phyloP scores from a whole-genome alignment of 805 yeast genomes.

The Ogataea populi-albae region DNA sequence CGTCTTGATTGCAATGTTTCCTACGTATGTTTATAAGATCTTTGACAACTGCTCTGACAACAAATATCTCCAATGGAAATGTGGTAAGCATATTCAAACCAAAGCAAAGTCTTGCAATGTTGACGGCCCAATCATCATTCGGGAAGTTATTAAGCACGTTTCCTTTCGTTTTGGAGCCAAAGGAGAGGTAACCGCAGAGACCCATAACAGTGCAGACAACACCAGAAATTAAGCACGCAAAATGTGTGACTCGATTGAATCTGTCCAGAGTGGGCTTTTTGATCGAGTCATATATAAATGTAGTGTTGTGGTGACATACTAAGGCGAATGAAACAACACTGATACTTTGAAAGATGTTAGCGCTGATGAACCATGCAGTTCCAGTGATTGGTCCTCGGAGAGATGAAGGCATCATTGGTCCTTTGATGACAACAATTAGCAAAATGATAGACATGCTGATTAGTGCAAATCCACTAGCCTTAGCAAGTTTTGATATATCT shows the following conservation, averaged over 20 bases:
- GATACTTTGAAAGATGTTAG: conserved; percentile 79
- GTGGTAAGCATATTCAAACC: conserved; percentile 93
- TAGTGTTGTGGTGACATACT: conserved; percentile 93
- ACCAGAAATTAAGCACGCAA: conserved; percentile 79
- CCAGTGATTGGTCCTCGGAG: conserved; percentile 47
- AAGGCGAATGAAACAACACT: conserved; percentile 94
- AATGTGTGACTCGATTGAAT: conserved; percentile 76
- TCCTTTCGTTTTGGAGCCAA: conserved; percentile 78
- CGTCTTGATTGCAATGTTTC: conserved; percentile 14
- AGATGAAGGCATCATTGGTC: conserved; percentile 54
- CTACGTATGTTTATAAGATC: conserved; percentile 46
- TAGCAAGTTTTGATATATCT: conserved; percentile 82
- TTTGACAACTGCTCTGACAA: conserved; percentile 79
- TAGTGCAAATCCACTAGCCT: conserved; percentile 82
- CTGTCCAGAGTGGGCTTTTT: conserved; percentile 71
- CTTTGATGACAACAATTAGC: conserved; percentile 65
- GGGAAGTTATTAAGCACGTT: conserved; percentile 87
- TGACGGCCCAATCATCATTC: conserved; percentile 66
- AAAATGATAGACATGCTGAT: conserved; percentile 82
- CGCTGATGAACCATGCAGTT: conserved; percentile 51
- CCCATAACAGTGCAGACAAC: conserved; percentile 77
- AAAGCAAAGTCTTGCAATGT: conserved; percentile 85
- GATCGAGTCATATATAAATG: conserved; percentile 83
- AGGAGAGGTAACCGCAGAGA: conserved; percentile 68
- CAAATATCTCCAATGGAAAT: conserved; percentile 86